Conservation (phyloP, 257 asterid genomes). For the Catharanthus roseus region DNA sequence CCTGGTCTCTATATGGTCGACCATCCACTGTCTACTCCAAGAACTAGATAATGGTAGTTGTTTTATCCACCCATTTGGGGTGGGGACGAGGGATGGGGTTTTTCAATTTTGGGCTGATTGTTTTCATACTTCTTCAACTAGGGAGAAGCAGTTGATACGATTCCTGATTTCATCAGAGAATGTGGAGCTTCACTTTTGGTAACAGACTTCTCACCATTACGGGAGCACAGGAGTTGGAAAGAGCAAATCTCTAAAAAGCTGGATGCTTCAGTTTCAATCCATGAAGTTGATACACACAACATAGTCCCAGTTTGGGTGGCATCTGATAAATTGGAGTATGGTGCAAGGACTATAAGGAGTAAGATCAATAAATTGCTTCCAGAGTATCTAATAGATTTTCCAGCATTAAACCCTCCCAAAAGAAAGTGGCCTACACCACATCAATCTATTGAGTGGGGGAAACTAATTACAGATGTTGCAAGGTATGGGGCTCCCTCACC, state of each 20-base stretch:
- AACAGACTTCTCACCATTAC: conserved; percentile 86
- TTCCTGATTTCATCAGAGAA: conserved; percentile 67
- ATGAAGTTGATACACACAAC: conserved; percentile 93
- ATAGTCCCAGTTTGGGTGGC: conserved; percentile 94
- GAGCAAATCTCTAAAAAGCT: conserved; percentile 56
- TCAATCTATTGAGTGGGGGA: conserved; percentile 52
- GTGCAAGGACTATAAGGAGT: conserved; percentile 77
- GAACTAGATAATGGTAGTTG: neutral
- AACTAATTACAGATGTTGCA: conserved; percentile 48
- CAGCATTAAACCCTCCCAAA: conserved; percentile 40
- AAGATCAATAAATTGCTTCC: conserved; percentile 79
- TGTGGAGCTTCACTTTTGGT: conserved; percentile 90
- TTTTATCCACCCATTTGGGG: neutral
- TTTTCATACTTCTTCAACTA: conserved; percentile 16
- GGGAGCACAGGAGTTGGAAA: conserved; percentile 81
- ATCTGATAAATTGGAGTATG: conserved; percentile 75
- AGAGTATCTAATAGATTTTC: conserved; percentile 70
- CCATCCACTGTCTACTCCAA: neutral
- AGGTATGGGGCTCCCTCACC: conserved; percentile 41
- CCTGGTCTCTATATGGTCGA: neutral
- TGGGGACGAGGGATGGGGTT: no score
- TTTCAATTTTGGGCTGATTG: conserved; percentile 3
- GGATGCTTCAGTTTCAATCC: conserved; percentile 54
- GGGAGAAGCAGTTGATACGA: conserved; percentile 87
- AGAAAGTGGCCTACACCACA: conserved; percentile 47